Base-by-base conservation (phyloP, 2,329 filamentous ascomycete genomes). In the Dactylellina cionopaga region DNA sequence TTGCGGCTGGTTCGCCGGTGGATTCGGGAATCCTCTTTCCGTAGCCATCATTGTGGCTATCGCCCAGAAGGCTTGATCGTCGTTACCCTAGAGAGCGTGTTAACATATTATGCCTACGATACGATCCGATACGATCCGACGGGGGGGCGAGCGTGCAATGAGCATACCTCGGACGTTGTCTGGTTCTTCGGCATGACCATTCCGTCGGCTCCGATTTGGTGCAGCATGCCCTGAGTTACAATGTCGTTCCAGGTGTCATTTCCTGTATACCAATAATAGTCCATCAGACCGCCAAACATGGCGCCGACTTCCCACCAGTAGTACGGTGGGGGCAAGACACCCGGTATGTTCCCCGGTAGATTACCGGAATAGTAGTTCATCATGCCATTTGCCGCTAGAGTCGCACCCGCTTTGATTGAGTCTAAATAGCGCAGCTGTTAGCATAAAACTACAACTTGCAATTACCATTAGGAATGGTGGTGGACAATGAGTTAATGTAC, bases 221-320 rank as follows among this genome's bases (percentile, higher is more conserved):
- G 88, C 47, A 92, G 83, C 76, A 96, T 84, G 10, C 86, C 92
- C 74, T 90, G 83, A 33, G 84, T 84, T 13, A 87, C 86, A 41
- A 91, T 81, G 13, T 88, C 82, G 78, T 92, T 92, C 81, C 90
- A 95, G 31, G 85, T 84, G 2, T 84, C 81, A 78, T 94, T 90
- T 17, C 88, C 88, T 0, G 91, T 94, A 79, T 92, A 91, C 78
- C 89, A 90, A 90, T 91, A 96, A 79, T 95, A 95, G 77, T 95
- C 90, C 58, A 96, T 84, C 74, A 95, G 82, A 1, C 89, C 83
- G 31, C 68, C 68, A 72, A 72, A 72, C 83, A 93, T 87, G 64
- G 90, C 90, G 56, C 90, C 90, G 9, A 84, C 89, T 80, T 90
- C 89, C 91, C 88, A 92, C 84, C 84, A 86, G 78, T 84, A 85